Evolutionary conservation across 139 green algal genomes (phyloP).

Genomic region (Coelastrella sp.): DNA sequence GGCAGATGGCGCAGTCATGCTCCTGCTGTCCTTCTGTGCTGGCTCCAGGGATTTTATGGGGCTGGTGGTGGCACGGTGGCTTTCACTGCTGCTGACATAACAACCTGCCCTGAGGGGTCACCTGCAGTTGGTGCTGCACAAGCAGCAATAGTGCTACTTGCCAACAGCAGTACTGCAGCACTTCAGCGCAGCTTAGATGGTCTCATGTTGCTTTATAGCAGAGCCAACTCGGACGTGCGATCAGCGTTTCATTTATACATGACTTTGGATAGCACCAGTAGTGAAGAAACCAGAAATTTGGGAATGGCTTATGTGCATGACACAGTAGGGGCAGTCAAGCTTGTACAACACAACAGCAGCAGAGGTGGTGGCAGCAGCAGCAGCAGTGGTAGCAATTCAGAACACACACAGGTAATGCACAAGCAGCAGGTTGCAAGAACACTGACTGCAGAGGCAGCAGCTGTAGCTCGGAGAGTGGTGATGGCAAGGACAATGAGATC

Average conservation of each 20-base stretch:
- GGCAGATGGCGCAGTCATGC: too few species aligned
- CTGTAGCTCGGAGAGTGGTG: neutral
- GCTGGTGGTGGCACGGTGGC: conserved; percentile 8
- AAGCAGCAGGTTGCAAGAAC: neutral
- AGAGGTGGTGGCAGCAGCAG: neutral
- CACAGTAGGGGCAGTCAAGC: conserved; percentile 20
- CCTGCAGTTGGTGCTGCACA: neutral
- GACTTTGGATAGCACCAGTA: neutral
- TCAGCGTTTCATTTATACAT: conserved; percentile 30
- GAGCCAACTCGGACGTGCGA: neutral
- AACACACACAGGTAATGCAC: too few species aligned
- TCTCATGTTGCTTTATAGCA: conserved; percentile 33
- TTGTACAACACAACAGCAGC: conserved; percentile 25
- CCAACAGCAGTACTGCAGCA: neutral
- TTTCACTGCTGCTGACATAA: neutral
- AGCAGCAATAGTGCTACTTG: conserved; percentile 30
- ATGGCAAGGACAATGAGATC: too few species aligned
- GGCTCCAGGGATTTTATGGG: conserved; percentile 35
- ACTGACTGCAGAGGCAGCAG: neutral
- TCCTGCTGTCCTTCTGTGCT: neutral
- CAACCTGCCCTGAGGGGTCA: conserved; percentile 24
- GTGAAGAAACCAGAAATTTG: neutral
- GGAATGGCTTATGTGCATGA: conserved; percentile 6
- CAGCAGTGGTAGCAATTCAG: neutral
- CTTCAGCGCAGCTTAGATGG: conserved; percentile 12